Base-by-base conservation (phyloP, 2,329 filamentous ascomycete genomes). In the Penicillium sp. region DNA sequence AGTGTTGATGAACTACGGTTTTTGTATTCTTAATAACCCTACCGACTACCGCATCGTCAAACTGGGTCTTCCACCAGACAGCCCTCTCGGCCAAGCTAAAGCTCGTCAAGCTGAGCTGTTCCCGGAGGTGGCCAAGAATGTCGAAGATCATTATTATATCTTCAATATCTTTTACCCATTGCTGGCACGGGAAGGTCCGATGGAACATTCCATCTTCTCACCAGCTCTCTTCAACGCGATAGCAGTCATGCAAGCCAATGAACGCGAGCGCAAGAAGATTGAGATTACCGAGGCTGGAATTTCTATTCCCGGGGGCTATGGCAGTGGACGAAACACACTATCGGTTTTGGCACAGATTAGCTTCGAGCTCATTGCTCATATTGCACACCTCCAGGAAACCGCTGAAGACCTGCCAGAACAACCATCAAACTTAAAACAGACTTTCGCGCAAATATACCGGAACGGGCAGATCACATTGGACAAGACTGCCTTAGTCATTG, bases 1-100 rank as follows among this genome's bases (percentile, higher is more conserved):
- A 77, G 74, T 77, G 52, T 71, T 79, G 66, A 71, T 78, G 61
- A 77, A 75, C 49, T 79, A 79, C 52, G 76, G 76, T 10, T 79
- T 79, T 63, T 76, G 75, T 34, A 67, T 77, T n/a, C 54, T 63
- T 5, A 63, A 72, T 19, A 79, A 79, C 50, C 70, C 71, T 16
- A 77, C 73, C 37, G 76, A 79, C 55, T 77, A 78, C 61, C 71
- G 75, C 13, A 71, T 74, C 23, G 68, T 79, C 37, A 72, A 68
- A 53, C 60, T 79, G 29, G 71, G 70, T 10, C 67, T 71, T 45
- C 71, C 73, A 23, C 65, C 71, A 21, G 75, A 69, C 16, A 76
- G 73, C 33, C 73, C 73, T 7, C 64, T 78, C 2, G 64, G 67
- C 18, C 54, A 70, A 29, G 72, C 72, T 26, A 74, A 72, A 50